phyloP scores from a whole-genome alignment of 106 monocot species.

The Dactylorhiza incarnata region DNA sequence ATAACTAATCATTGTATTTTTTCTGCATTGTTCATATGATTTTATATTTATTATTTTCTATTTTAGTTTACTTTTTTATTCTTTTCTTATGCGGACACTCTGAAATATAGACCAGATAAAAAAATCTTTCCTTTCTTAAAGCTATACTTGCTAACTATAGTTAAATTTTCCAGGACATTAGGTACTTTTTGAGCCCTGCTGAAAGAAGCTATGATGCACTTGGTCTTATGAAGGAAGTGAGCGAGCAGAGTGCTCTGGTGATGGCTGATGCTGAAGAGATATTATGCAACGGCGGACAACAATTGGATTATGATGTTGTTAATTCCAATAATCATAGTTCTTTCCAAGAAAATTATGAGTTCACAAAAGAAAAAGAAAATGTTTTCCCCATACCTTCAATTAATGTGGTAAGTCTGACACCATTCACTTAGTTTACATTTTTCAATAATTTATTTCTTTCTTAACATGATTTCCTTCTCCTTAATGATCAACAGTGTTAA shows the following conservation, averaged over 20 bases:
- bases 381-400: slow-evolving; percentile 8
- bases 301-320: not conserved
- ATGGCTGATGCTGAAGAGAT: slow-evolving; percentile 39
- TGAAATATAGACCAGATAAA: too few relatives aligned
- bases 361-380: slow-evolving; percentile 13
- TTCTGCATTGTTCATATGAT: not conserved
- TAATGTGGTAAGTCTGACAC: slow-evolving; percentile 9
- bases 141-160: too few relatives aligned
- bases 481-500: too few relatives aligned
- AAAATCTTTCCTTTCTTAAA: too few relatives aligned
- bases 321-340: not conserved
- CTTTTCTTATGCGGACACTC: too few relatives aligned
- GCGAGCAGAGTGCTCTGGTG: slow-evolving; percentile 33
- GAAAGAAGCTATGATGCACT: slow-evolving; percentile 42
- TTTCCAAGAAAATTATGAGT: slow-evolving; percentile 10
- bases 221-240: slow-evolving; percentile 36
- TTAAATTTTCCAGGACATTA: slow-evolving; percentile 26
- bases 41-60: not conserved
- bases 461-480: too few relatives aligned
- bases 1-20: not conserved
- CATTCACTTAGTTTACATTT: not conserved
- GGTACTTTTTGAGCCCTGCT: slow-evolving; percentile 42
- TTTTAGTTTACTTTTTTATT: too few relatives aligned
- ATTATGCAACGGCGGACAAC: slow-evolving; percentile 8
- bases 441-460: too few relatives aligned